Evolutionary conservation across 441 rosid genomes (phyloP).

Genomic region (Jatropha multifida): DNA sequence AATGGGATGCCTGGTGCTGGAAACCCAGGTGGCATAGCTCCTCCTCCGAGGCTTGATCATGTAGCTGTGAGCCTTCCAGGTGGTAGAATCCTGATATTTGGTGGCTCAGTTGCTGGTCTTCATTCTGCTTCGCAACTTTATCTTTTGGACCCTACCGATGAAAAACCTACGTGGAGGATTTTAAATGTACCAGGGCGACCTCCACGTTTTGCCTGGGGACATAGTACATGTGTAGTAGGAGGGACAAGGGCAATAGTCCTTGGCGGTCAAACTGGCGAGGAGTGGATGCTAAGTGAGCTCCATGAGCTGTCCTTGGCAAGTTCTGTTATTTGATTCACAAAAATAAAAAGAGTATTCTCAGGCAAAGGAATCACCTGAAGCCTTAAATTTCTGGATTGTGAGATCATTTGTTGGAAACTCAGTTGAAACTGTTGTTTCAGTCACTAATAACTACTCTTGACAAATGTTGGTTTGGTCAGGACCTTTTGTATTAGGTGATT

Average conservation of each 20-base stretch:
- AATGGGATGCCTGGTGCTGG: conserved; percentile 91
- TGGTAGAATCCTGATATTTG: conserved; percentile 85
- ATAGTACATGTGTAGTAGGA: conserved; percentile 93
- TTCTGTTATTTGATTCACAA: conserved; percentile 40
- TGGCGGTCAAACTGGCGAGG: conserved; percentile 97
- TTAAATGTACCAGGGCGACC: conserved; percentile 85
- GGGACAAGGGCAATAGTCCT: conserved; percentile 88
- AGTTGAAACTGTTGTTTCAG: conserved; percentile 25
- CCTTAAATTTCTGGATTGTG: conserved; percentile 20
- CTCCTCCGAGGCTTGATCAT: conserved; percentile 93
- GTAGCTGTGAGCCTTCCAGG: conserved; percentile 90
- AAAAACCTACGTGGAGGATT: conserved; percentile 89
- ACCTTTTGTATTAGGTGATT: conserved; percentile 28
- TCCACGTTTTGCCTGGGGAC: conserved; percentile 97
- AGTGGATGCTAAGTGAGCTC: conserved; percentile 92
- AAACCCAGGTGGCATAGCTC: conserved; percentile 77
- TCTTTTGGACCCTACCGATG: conserved; percentile 90
- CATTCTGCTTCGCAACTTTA: conserved; percentile 92
- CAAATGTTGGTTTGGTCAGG: conserved; percentile 29
- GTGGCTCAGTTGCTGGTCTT: conserved; percentile 96
- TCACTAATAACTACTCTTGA: conserved; percentile 32
- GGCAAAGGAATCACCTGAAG: conserved; percentile 12
- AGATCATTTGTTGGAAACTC: conserved; percentile 20
- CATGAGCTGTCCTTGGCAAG: conserved; percentile 80
- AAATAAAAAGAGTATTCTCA: background rate